A percentile compares a stretch with the other conserved stretches of the same genome.
These are phyloP conservation scores for Neonectria hederae DNA, from an alignment of 2,329 filamentous ascomycete species.

Conservation along the genomic window DNA sequence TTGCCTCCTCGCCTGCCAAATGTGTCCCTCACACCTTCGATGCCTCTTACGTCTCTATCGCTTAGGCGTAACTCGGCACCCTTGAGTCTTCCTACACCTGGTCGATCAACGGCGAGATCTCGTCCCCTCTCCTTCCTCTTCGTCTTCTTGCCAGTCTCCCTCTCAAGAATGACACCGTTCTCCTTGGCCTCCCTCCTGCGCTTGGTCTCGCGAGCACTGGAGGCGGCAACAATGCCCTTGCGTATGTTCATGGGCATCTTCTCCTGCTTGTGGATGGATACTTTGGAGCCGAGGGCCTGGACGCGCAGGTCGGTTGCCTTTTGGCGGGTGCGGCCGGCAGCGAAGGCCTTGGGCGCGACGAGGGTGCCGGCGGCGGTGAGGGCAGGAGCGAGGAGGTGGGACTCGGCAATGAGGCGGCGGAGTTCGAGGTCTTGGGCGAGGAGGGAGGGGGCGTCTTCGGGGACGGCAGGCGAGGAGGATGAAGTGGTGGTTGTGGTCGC, in stretches of 20 bases:
- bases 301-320: slow-evolving; percentile 87
- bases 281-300: slow-evolving; percentile 81
- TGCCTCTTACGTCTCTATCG: slow-evolving; percentile 77
- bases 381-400: slow-evolving; percentile 75
- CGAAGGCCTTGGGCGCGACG: slow-evolving; percentile 54
- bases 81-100: slow-evolving; percentile 81
- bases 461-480: slow-evolving; percentile 46
- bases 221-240: slow-evolving; percentile 82
- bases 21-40: slow-evolving; percentile 65
- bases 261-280: slow-evolving; percentile 77
- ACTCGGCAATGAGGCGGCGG: slow-evolving; percentile 90
- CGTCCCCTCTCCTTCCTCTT: slow-evolving; percentile 54
- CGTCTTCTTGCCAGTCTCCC: slow-evolving; percentile 51
- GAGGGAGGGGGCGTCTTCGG: slow-evolving; percentile 72
- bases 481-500: slow-evolving; percentile 34
- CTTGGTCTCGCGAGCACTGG: slow-evolving; percentile 71
- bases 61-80: slow-evolving; percentile 84
- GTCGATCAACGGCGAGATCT: slow-evolving; percentile 75
- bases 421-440: slow-evolving; percentile 93
- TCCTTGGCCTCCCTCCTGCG: slow-evolving; percentile 83
- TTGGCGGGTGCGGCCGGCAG: slow-evolving; percentile 76
- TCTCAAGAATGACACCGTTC: slow-evolving; percentile 90
- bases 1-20: slow-evolving; percentile 51
- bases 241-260: slow-evolving; percentile 91
- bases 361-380: slow-evolving; percentile 54